A percentile compares a stretch with the other conserved stretches of the same genome.
Evolutionary conservation across 2,329 filamentous ascomycete genomes (phyloP).

Genomic region (Xylaria multiplex): DNA sequence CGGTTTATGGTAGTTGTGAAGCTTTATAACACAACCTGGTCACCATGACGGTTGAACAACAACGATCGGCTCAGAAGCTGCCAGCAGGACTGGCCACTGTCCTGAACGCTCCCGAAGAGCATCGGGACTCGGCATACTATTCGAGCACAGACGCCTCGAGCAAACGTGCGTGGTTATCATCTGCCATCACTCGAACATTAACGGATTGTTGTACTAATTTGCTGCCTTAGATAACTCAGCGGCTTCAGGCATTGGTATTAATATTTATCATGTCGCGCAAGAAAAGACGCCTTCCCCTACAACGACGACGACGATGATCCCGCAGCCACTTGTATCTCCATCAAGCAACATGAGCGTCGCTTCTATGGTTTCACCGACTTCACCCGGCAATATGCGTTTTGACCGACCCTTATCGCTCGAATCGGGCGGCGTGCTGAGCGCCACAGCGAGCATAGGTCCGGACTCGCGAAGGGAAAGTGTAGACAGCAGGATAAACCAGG

Average conservation of each 20-base stretch:
- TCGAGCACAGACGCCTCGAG: conserved; percentile 60
- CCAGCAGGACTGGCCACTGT: conserved; percentile 62
- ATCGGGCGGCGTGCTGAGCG: conserved; percentile 50
- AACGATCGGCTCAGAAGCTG: conserved; percentile 55
- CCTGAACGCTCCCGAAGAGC: conserved; percentile 61
- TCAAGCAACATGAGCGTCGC: conserved; percentile 72
- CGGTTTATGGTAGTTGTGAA: conserved; percentile 3
- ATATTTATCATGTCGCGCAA: conserved; percentile 60
- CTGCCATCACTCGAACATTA: conserved; percentile 16
- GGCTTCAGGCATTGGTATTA: conserved; percentile 56
- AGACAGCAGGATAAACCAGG: conserved; percentile 79
- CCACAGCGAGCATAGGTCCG: conserved; percentile 51
- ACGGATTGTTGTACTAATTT: conserved; percentile 39
- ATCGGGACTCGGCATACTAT: conserved; percentile 64
- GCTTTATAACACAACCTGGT: conserved; percentile 4
- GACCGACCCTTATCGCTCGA: conserved; percentile 57
- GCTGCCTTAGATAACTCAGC: conserved; percentile 56
- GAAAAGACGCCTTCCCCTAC: conserved; percentile 73
- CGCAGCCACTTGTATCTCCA: conserved; percentile 66
- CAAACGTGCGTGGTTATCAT: conserved; percentile 57
- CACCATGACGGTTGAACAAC: conserved; percentile 52
- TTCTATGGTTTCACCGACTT: conserved; percentile 71
- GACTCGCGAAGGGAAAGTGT: conserved; percentile 79
- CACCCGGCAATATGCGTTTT: conserved; percentile 58
- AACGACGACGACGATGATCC: conserved; percentile 59